Evolutionary conservation across 202 grass and related monocot genomes (phyloP).

Genomic region (Cymbopogon flexuosus): DNA sequence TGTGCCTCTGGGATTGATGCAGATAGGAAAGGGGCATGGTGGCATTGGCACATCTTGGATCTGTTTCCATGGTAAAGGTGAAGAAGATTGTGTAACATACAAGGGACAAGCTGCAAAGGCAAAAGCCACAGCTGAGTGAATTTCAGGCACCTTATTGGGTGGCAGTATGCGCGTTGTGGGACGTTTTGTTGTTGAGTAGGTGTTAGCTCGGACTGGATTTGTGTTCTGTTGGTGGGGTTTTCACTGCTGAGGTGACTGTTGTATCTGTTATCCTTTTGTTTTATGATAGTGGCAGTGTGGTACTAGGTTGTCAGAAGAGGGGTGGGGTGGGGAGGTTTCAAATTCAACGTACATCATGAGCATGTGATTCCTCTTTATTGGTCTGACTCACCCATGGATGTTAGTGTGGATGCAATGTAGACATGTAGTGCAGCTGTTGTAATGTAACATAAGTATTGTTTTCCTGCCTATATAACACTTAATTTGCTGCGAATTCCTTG

Average conservation of each 20-base stretch:
- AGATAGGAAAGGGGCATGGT: not conserved
- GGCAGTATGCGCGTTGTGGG: not conserved
- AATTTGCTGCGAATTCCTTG: not conserved
- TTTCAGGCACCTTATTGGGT: not conserved
- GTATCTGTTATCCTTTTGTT: not conserved
- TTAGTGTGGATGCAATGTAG: not conserved
- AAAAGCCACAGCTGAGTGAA: not conserved
- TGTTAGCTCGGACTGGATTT: not conserved
- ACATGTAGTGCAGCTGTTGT: not conserved
- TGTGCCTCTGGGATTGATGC: not conserved
- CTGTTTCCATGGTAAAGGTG: not conserved
- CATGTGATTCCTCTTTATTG: not conserved
- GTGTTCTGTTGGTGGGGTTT: not conserved
- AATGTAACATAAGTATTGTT: not conserved
- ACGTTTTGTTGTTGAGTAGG: not conserved
- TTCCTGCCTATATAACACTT: no score
- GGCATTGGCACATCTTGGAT: not conserved
- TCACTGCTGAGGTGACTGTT: not conserved
- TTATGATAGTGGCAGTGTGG: not conserved
- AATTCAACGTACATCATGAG: not conserved
- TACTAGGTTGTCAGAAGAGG: not conserved
- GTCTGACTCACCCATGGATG: not conserved
- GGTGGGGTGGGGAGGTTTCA: not conserved
- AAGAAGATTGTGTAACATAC: not conserved
- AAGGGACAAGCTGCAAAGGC: not conserved